Base-by-base conservation (phyloP, 2,329 filamentous ascomycete genomes). In the Metarhizium album region DNA sequence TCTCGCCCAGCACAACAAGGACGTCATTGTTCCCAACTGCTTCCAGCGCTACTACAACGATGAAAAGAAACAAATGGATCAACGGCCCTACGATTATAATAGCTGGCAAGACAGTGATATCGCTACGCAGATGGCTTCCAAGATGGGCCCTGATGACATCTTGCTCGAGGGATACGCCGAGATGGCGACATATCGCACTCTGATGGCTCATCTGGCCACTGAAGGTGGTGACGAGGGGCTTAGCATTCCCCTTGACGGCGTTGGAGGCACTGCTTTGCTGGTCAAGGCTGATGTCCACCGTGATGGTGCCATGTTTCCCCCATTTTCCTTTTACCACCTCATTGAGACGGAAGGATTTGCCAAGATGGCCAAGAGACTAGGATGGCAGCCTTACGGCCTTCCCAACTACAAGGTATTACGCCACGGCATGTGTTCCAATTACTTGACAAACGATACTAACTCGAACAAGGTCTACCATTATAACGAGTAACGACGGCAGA, bases 331-430 rank as follows among this genome's bases (percentile, higher is more conserved):
- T 64, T 97, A 96, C 65, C 86, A 98, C 68, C 75, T 98, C 54
- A 94, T 98, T 54, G 93, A 98, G 74, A 97, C 93, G 0, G 93
- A 98, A 64, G 93, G 93, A 0, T 98, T 98, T 63, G 90, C 93
- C 18, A 95, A 91, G 71, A 98, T 98, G 93, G 90, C 90, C 13
- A 85, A 81, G 66, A 76, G 93, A 57, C 68, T 98, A 62, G 90
- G 90, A 46, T 96, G 90, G 83, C 77, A 84, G 54, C 80, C 87
- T 52, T 89, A 78, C 59, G 93, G 93, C n/a, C 72, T 97, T 62
- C 93, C 93, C 42, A 95, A 97, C 71, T 98, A 98, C 72, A 90
- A 91, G 76, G 93, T 96, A 71, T 65, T n/a, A n/a, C n/a, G n/a
- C 80, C 70, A 35, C 8, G 22, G 1, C 4, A 9, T 24, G 16